A percentile compares a stretch with the other conserved stretches of the same genome.
Evolutionary conservation across 768 basidiomycete species (phyloP).

Genomic region (Xerocomus brunneocitrinus): DNA sequence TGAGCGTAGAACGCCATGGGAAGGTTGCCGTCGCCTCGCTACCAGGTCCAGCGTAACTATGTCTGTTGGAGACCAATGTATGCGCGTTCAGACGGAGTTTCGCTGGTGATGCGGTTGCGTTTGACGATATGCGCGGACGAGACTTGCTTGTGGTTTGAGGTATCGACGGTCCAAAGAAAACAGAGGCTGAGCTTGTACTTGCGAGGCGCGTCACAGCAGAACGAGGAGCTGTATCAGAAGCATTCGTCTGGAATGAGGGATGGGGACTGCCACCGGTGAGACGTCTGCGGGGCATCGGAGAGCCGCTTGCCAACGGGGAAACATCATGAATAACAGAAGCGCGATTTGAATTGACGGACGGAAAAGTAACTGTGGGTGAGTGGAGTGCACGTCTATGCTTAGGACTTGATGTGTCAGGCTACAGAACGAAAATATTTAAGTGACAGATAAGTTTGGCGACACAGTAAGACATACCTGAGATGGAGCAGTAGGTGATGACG

Average conservation of each 20-base stretch:
- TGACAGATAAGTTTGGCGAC: not conserved
- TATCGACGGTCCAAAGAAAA: slow-evolving; percentile 58
- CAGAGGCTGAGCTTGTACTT: slow-evolving; percentile 50
- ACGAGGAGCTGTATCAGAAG: slow-evolving; percentile 26
- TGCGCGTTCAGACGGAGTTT: slow-evolving; percentile 14
- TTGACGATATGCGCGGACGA: slow-evolving; percentile 24
- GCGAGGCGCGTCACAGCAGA: slow-evolving; percentile 47
- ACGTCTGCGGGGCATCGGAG: slow-evolving; percentile 53
- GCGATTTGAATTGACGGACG: slow-evolving; percentile 39
- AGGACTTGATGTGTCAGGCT: slow-evolving; percentile 18
- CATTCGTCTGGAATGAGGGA: slow-evolving; percentile 29
- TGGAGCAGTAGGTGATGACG: slow-evolving; percentile 39
- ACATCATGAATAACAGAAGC: slow-evolving; percentile 30
- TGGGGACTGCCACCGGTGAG: slow-evolving; percentile 37
- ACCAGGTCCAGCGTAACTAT: slow-evolving; percentile 59
- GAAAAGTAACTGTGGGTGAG: slow-evolving; percentile 28
- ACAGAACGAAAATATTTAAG: not conserved
- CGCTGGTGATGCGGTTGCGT: slow-evolving; percentile 3
- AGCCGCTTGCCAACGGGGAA: slow-evolving; percentile 47
- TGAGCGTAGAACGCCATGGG: slow-evolving; percentile 36
- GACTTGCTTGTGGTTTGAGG: slow-evolving; percentile 25
- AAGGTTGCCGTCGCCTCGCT: slow-evolving; percentile 28
- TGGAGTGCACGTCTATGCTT: slow-evolving; percentile 8
- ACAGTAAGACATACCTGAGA: slow-evolving; percentile 16
- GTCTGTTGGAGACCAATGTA: slow-evolving; percentile 44